Base-by-base conservation (phyloP, 257 asterid genomes). In the Lavandula angustifolia region DNA sequence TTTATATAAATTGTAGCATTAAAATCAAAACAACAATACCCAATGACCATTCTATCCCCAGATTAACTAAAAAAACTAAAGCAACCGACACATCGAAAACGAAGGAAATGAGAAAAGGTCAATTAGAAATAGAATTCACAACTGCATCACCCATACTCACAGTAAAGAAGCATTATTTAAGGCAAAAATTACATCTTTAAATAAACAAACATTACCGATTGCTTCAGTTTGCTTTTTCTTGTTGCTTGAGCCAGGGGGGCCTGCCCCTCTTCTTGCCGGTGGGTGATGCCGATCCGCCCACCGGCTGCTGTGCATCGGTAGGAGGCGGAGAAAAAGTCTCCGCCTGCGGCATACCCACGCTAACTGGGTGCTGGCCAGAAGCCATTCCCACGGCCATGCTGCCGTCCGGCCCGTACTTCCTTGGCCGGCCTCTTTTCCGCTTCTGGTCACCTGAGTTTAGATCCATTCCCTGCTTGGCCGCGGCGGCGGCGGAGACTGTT, bases 361-460 rank as follows among this genome's bases (percentile, higher is more conserved):
- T 63, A 6, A 59, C 49, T 3, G 79, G 77, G 46, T 70, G 73
- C 38, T 50, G 75, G 10, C 57, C 46, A 18, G 82, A 9, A 17
- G 57, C 63, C 66, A 44, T 29, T 2, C 37, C 46, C 69, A 73
- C 34, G 34, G 82, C 53, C 68, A 79, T 73, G 60, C 78, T 57
- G 12, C 81, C 85, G 70, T 78, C 84, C 1, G 81, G 69, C 2
- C 78, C 78, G n/a, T 82, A 78, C 71, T 80, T 82, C 65, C 84
- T 76, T 11, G 87, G 87, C 29, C 92, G 71, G 3, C 84, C 87
- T 65, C 92, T 80, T 75, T 69, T 82, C 49, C 82, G 79, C 55
- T 66, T 78, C 62, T 71, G 76, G 1, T 78, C 83, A 1, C 77
- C 70, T 11, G 81, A 71, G 75, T 69, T 78, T 69, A 59, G 53